Evolutionary conservation across 176 grass and related monocot genomes (phyloP), one percentile per base, ranked within the genome.

Genomic region (Juncus effusus): DNA sequence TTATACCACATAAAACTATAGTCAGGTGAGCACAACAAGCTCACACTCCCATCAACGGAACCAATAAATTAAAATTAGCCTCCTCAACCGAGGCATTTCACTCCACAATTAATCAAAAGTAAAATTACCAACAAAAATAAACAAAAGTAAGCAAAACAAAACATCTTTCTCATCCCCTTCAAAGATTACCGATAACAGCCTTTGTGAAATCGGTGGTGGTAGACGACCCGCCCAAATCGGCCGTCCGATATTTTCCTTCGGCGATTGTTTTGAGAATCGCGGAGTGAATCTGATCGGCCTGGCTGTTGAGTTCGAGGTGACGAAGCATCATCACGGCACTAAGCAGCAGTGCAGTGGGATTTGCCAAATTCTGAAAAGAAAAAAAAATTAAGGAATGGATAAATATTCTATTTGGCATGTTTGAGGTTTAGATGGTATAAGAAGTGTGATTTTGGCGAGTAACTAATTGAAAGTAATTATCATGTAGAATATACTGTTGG

Each of bases 281-380:
- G 6, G 64, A 79, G 52, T 97, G 88, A 72, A 97, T 97, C 57
- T 59, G 77, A 47, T 97, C 88, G 65, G 94, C 88, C 84, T 97
- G 72, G 59, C 88, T 74, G 1, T 76, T 92, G 67, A 93, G 74
- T 75, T 89, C 76, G 74, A 97, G 57, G 63, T 97, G 94, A 36
- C 88, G 85, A 51, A 97, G 59, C 94, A 97, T 89, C 94, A 93
- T 97, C 70, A 97, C 93, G 76, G 88, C 70, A 82, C 93, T 97
- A 16, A 97, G 75, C 66, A 93, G 63, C 59, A 97, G 82, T 36
- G 94, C 94, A 45, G 94, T 97, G 3, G 94, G 88, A 70, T 97
- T 97, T 66, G 94, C 85, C 37, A 97, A 88, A 59, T 92, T 92
- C 94, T 97, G 80, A 36, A 85, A 72, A 13, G 56, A 67, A 41